These are phyloP conservation scores for Fusarium bactridioides DNA, from an alignment of 2,329 filamentous ascomycete species.

Conservation along the genomic window DNA sequence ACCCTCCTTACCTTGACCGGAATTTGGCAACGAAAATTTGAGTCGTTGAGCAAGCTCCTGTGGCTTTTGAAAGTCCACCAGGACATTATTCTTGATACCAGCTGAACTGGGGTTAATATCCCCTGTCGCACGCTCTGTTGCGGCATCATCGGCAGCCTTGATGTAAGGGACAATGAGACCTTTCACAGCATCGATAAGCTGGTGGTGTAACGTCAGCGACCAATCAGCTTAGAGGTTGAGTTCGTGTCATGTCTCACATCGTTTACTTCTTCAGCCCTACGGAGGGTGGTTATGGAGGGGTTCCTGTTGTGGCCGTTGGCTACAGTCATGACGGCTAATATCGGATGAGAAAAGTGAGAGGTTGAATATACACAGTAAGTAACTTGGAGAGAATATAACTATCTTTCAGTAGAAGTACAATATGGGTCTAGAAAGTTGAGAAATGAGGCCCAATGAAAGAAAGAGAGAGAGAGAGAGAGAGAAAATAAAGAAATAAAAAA, in stretches of 20 bases:
- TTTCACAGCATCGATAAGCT: slow-evolving; percentile 75
- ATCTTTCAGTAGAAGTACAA: background rate
- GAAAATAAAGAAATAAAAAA: background rate
- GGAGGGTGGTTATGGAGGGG: slow-evolving; percentile 36
- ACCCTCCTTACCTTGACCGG: slow-evolving; percentile 73
- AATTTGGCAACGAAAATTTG: slow-evolving; percentile 64
- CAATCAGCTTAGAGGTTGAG: slow-evolving; percentile 9
- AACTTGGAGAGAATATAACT: background rate
- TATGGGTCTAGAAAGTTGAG: background rate
- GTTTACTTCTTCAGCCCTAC: slow-evolving; percentile 46
- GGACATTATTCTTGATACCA: slow-evolving; percentile 58
- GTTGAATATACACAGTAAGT: background rate
- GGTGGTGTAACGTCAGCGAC: slow-evolving; percentile 31
- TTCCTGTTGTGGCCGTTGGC: slow-evolving; percentile 35
- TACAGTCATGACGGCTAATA: slow-evolving; percentile 39
- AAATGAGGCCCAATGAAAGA: background rate
- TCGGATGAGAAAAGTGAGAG: background rate
- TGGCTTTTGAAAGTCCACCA: slow-evolving; percentile 70
- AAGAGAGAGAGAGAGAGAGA: background rate
- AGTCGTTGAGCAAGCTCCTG: slow-evolving; percentile 64
- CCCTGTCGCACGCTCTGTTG: slow-evolving; percentile 59
- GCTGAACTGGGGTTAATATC: slow-evolving; percentile 53
- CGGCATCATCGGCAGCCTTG: slow-evolving; percentile 71
- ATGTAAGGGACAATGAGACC: slow-evolving; percentile 76
- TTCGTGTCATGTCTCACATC: slow-evolving; percentile 38